Evolutionary conservation across 2,329 filamentous ascomycete species (phyloP).

Genomic region (Claviceps spartinae): DNA sequence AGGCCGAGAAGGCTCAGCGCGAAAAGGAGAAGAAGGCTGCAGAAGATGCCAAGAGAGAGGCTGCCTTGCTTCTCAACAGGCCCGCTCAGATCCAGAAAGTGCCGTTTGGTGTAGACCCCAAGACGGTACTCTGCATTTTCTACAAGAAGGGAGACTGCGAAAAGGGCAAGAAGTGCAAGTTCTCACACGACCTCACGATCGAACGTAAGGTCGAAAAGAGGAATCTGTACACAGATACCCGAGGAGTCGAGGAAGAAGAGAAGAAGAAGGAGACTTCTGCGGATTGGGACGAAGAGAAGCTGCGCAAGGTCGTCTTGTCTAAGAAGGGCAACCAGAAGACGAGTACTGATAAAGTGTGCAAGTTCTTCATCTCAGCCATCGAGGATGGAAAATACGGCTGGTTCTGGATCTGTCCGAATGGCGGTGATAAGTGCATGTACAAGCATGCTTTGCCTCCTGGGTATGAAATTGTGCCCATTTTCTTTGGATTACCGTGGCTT

Average conservation of each 20-base stretch:
- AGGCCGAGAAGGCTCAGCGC: conserved; percentile 49
- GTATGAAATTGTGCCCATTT: conserved; percentile 37
- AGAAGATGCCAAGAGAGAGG: conserved; percentile 70
- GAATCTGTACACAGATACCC: conserved; percentile 75
- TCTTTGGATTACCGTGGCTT: neutral
- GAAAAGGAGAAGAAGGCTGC: conserved; percentile 86
- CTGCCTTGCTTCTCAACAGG: conserved; percentile 71
- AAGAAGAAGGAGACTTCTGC: conserved; percentile 90
- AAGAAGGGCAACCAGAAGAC: conserved; percentile 97
- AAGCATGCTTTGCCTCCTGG: conserved; percentile 89
- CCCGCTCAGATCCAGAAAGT: conserved; percentile 96
- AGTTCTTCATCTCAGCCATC: conserved; percentile 92
- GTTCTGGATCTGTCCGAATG: conserved; percentile 98
- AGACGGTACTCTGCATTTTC: conserved; percentile 92
- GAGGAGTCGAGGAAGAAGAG: conserved; percentile 55
- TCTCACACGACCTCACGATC: conserved; percentile 78
- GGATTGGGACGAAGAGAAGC: conserved; percentile 95
- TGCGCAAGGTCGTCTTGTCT: conserved; percentile 77
- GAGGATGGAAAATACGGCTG: conserved; percentile 98
- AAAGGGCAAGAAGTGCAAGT: conserved; percentile 97
- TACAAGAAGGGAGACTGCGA: conserved; percentile 96
- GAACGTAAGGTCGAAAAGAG: conserved; percentile 90
- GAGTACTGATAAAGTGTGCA: conserved; percentile 97
- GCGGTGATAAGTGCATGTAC: conserved; percentile 97
- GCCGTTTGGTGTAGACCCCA: conserved; percentile 93